Base-by-base conservation (phyloP, 768 basidiomycete genomes). In the Kwoniella mangroviensis region DNA sequence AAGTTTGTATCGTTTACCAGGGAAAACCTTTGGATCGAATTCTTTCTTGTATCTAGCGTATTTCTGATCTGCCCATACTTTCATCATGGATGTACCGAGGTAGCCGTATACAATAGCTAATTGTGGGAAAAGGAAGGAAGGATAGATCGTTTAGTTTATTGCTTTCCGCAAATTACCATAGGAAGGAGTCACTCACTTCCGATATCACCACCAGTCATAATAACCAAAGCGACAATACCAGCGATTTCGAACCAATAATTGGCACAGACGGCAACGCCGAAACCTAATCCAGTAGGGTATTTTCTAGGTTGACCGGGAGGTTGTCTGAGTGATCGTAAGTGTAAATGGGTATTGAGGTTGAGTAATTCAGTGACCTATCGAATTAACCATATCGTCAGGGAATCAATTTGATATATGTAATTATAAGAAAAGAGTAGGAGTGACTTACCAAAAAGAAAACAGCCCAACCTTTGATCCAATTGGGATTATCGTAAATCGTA, bases 271-370 rank as follows among this genome's bases (percentile, higher is more conserved):
- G 95, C 87, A n/a, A 88, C 84, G 64, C 89, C 86, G 85, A 98
- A 99, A 6, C 94, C 95, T 73, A 94, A 96, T 26, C 97, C 96
- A n/a, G 86, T 84, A 0, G 97, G 97, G 74, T 97, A 90, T n/a
- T 87, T 90, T 58, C 96, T 90, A 65, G 86, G 88, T 68, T 88
- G 89, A 17, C 92, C 93, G 24, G 87, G 85, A 0, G 96, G 93
- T 22, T 69, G 68, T 22, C 97, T 92, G 55, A 99, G 88, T 51
- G 87, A 86, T 59, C 93, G 90, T 21, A 98, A 87, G 15, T 88
- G 92, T 67, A 94, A 77, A 80, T 99, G 97, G 4, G 91, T 90
- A 67, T 86, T 84, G 34, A 95, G 82, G 84, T 99, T 99, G 21
- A 92, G 94, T 17, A 93, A 79, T 83, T 98, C 89, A 51, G 90